Percentiles rank a stretch among this genome's conserved stretches.
Conservation (phyloP, 2,329 filamentous ascomycete species). For the Xylariales sp. region DNA sequence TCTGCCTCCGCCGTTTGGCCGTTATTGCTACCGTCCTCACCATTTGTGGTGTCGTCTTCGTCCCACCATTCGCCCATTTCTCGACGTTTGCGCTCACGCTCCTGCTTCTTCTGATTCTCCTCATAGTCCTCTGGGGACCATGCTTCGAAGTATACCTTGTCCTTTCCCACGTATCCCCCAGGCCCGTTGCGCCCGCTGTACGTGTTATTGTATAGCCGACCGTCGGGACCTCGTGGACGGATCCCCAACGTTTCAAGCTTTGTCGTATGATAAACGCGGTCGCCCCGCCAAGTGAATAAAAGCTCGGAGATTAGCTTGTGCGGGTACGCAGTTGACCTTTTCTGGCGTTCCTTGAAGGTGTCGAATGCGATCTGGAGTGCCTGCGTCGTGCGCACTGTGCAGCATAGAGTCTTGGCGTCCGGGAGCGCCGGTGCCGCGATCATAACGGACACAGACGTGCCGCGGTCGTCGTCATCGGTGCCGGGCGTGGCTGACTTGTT, state of each 20-base stretch:
- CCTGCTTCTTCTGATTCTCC: conserved; percentile 60
- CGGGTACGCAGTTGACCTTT: conserved; percentile 53
- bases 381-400: conserved; percentile 75
- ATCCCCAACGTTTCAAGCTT: conserved; percentile 78
- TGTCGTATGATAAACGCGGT: conserved; percentile 78
- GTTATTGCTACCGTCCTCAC: conserved; percentile 15
- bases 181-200: conserved; percentile 37
- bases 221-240: conserved; percentile 54
- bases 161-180: conserved; percentile 62
- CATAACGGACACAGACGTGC: conserved; percentile 68
- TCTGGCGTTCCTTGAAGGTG: conserved; percentile 76
- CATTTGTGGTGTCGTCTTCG: conserved; percentile 49
- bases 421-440: conserved; percentile 73
- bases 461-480: conserved; percentile 31
- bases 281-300: conserved; percentile 83
- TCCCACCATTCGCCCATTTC: conserved; percentile 56
- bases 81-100: conserved; percentile 55
- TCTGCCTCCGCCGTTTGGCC: conserved; percentile 46
- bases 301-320: conserved; percentile 61
- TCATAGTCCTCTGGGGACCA: conserved; percentile 75
- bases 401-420: conserved; percentile 68
- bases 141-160: conserved; percentile 78
- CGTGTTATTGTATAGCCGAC: conserved; percentile 52
- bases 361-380: conserved; percentile 73
- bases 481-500: conserved; percentile 12